Evolutionary conservation across 2,329 filamentous ascomycete genomes (phyloP).

Genomic region (Aspergillus udagawae): DNA sequence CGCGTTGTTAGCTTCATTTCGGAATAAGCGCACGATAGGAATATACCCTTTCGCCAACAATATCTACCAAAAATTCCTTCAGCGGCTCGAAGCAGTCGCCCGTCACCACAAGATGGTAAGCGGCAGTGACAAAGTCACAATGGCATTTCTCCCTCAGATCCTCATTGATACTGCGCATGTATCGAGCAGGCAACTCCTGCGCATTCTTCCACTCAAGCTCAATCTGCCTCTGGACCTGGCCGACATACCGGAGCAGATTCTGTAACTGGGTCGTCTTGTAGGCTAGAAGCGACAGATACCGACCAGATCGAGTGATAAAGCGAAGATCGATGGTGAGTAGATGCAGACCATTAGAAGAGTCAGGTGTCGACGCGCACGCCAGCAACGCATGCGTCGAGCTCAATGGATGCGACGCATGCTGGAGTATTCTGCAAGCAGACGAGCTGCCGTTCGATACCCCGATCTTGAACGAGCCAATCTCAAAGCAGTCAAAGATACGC

Average conservation of each 20-base stretch:
- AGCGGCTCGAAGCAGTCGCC: conserved; percentile 72
- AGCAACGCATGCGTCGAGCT: conserved; percentile 74
- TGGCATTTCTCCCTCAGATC: conserved; percentile 64
- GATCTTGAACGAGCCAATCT: conserved; percentile 60
- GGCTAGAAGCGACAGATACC: conserved; percentile 78
- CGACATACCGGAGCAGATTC: conserved; percentile 79
- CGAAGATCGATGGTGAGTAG: conserved; percentile 78
- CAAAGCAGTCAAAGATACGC: conserved; percentile 80
- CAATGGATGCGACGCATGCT: conserved; percentile 68
- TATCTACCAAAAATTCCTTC: conserved; percentile 84
- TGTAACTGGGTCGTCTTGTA: conserved; percentile 85
- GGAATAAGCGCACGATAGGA: not conserved
- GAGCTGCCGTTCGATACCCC: conserved; percentile 35
- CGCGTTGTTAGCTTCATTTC: conserved; percentile 5
- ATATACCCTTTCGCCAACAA: conserved; percentile 70
- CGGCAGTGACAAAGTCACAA: conserved; percentile 66
- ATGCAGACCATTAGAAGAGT: conserved; percentile 39
- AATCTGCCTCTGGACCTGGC: conserved; percentile 75
- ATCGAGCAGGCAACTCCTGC: conserved; percentile 72
- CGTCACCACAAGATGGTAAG: conserved; percentile 81
- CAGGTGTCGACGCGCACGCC: conserved; percentile 35
- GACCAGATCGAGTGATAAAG: conserved; percentile 69
- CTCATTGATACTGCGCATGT: conserved; percentile 71
- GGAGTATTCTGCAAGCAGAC: conserved; percentile 40
- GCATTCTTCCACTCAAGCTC: conserved; percentile 77